Evolutionary conservation across 768 basidiomycete genomes (phyloP).

Genomic region (Dioszegia crocea): DNA sequence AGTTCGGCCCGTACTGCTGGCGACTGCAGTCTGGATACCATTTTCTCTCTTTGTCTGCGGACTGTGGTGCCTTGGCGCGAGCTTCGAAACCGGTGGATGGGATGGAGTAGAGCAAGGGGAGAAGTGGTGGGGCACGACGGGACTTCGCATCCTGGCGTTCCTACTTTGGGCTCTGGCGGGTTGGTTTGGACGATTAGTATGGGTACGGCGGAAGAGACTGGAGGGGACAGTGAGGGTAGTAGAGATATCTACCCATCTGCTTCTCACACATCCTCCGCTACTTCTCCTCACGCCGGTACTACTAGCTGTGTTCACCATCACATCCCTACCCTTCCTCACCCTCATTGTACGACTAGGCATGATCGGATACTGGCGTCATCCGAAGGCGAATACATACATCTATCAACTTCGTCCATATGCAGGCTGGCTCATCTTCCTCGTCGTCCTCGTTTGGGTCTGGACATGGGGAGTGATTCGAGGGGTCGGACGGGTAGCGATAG

Average conservation of each 20-base stretch:
- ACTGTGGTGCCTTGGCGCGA: constrained; percentile 46
- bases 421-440: constrained; percentile 66
- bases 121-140: constrained; percentile 49
- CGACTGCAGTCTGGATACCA: constrained; percentile 44
- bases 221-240: constrained; percentile 51
- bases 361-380: constrained; percentile 50
- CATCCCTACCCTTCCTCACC: constrained; percentile 46
- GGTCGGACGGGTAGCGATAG: constrained; percentile 66
- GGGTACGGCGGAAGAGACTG: constrained; percentile 62
- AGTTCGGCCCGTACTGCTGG: constrained; percentile 74
- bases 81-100: constrained; percentile 39
- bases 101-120: constrained; percentile 29
- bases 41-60: constrained; percentile 44
- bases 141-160: constrained; percentile 72
- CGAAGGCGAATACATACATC: constrained; percentile 51
- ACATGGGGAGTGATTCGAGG: constrained; percentile 76
- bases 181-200: constrained; percentile 60
- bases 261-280: constrained; percentile 47
- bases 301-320: constrained; percentile 43
- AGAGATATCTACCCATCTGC: constrained; percentile 48
- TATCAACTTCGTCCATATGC: constrained; percentile 64
- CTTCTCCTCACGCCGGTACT: constrained; percentile 47
- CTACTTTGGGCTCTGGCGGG: constrained; percentile 67
- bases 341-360: constrained; percentile 45
- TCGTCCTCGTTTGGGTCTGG: constrained; percentile 63